These are phyloP conservation scores for Pistacia integerrima DNA, from an alignment of 345 rosid genomes.

Conservation along the genomic window DNA sequence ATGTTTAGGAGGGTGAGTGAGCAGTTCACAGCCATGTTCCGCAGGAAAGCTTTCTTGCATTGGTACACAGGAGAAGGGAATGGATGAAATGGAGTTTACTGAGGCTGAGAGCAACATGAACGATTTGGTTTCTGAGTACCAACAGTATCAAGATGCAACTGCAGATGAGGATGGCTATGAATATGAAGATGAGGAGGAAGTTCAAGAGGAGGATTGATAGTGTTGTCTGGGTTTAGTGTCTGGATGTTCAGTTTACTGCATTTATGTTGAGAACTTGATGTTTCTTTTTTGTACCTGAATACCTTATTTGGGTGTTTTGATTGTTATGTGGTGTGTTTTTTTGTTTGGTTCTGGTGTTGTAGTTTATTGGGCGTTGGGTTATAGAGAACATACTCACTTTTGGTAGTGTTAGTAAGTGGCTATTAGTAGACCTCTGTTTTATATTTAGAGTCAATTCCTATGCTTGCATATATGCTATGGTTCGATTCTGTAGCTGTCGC, in stretches of 20 bases:
- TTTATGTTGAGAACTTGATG: slow-evolving; percentile 14
- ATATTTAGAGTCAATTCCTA: not conserved
- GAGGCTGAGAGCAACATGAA: slow-evolving; percentile 74
- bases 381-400: not conserved
- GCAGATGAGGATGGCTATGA: slow-evolving; percentile 70
- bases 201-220: slow-evolving; percentile 42
- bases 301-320: slow-evolving; percentile 30
- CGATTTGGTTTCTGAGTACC: slow-evolving; percentile 75
- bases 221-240: not conserved
- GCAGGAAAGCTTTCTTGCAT: slow-evolving; percentile 74
- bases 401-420: slow-evolving; percentile 5
- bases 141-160: slow-evolving; percentile 78
- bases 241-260: not conserved
- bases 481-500: not conserved
- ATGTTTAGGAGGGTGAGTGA: slow-evolving; percentile 79
- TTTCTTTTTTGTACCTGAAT: slow-evolving; percentile 23
- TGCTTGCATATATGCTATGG: not conserved
- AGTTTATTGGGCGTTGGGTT: not conserved
- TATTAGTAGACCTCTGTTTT: not conserved
- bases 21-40: slow-evolving; percentile 78
- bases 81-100: slow-evolving; percentile 55
- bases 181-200: slow-evolving; percentile 60
- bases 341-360: slow-evolving; percentile 1
- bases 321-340: slow-evolving; percentile 10
- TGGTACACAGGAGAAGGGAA: slow-evolving; percentile 58